Evolutionary conservation across 2,329 filamentous ascomycete genomes (phyloP), one percentile per base, ranked within the genome.

Genomic region (Clonostachys chloroleuca): DNA sequence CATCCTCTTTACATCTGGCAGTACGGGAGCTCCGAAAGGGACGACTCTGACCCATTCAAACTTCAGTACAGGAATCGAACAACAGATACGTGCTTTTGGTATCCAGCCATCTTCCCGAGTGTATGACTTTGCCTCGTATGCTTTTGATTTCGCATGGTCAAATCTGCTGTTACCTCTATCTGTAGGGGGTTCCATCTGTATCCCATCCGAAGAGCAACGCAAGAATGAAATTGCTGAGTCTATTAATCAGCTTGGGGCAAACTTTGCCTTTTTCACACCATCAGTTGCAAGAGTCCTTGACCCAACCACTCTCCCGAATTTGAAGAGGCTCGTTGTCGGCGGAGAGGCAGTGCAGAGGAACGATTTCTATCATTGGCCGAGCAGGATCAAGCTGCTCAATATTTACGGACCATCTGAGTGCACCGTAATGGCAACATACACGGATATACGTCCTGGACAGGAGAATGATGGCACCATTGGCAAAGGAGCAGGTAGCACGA

Each of bases 371-470:
- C 8, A 30, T 3, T 30, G 24, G 24, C 14, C 36, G 3, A 18
- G 3, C 3, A 18, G 14, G 7, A 18, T 48, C 12, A 44, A 35
- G 53, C 35, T 74, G 67, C 69, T 66, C 39, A 73, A 72, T 44
- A 67, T 64, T 1, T 75, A 74, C 43, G 72, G 73, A 0, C 72
- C 73, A 1, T 71, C 68, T 1, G 73, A 75, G 52, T 75, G 72
- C 49, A 48, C 47, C 3, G 16, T 34, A n/a, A 30, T 37, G 2
- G 66, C 64, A 43, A 64, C 65, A 16, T 10, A 30, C 8, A 30
- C 24, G 59, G 66, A 30, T 13, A n/a, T n/a, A 44, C 43, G 7
- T n/a, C 17, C 36, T 2, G 17, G 36, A 4, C 36, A 8, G 36
- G 17, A n/a, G 36, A 39, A 39, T n/a, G 2, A n/a, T 18, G 36